Evolutionary conservation across 2,329 filamentous ascomycete species (phyloP).

Genomic region (Colletotrichum tofieldiae): DNA sequence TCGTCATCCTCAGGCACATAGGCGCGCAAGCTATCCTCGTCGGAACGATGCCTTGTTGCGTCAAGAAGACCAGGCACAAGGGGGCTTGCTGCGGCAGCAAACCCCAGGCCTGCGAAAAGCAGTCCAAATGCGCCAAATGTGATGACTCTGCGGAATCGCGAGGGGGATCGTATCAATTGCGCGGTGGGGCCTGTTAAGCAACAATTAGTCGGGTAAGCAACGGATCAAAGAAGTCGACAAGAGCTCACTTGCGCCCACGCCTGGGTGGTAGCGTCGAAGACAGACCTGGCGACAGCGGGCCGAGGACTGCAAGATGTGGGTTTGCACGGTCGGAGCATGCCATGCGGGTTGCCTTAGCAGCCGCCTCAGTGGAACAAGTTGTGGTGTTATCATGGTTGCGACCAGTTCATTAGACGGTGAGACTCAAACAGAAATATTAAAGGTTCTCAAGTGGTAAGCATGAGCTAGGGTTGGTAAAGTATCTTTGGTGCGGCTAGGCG

Average conservation of each 20-base stretch:
- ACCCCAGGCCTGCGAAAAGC: conserved; percentile 65
- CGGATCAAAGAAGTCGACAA: not conserved
- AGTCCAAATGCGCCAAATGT: conserved; percentile 47
- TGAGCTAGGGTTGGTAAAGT: not conserved
- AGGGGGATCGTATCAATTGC: conserved; percentile 1
- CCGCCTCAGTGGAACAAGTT: conserved; percentile 16
- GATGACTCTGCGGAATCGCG: conserved; percentile 33
- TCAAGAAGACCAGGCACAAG: conserved; percentile 56
- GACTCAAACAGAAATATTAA: not conserved
- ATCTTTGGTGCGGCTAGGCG: not conserved
- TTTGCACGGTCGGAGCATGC: not conserved
- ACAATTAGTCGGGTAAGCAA: not conserved
- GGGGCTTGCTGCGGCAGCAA: conserved; percentile 71
- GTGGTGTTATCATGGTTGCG: conserved; percentile 12
- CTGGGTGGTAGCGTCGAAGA: conserved; percentile 27
- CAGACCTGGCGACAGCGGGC: conserved; percentile 1
- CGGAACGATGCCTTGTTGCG: conserved; percentile 52
- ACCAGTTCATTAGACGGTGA: not conserved
- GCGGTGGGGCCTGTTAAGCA: not conserved
- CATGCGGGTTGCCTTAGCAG: not conserved
- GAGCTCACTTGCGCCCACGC: conserved; percentile 18
- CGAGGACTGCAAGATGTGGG: not conserved
- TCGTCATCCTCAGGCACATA: conserved; percentile 73
- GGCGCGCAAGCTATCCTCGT: conserved; percentile 80
- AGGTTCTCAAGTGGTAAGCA: not conserved